Conservation (phyloP, 768 basidiomycete genomes). For the Galerina marginata region DNA sequence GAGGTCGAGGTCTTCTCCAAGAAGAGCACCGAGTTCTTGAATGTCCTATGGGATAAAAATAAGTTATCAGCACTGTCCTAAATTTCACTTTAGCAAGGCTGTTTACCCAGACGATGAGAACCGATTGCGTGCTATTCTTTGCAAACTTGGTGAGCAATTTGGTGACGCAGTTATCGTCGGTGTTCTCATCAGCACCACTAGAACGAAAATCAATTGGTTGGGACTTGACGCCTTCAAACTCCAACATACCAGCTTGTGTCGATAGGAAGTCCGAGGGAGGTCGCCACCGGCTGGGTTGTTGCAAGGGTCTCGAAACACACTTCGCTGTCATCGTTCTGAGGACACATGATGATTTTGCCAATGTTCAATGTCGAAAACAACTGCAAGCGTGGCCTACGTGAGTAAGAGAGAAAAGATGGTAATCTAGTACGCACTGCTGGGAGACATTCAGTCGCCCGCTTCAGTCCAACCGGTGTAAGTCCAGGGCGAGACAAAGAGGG, state of each 20-base stretch:
- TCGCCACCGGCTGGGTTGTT: slow-evolving; percentile 30
- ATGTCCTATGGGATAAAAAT: slow-evolving; percentile 14
- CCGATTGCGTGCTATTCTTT: slow-evolving; percentile 28
- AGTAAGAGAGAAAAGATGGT: neutral
- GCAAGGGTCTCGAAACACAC: slow-evolving; percentile 27
- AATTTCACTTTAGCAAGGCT: neutral
- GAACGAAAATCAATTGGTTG: neutral
- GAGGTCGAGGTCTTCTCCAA: slow-evolving; percentile 23
- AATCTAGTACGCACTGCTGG: slow-evolving; percentile 21
- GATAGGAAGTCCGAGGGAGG: slow-evolving; percentile 26
- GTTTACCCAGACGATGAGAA: slow-evolving; percentile 31
- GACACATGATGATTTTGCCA: slow-evolving; percentile 32
- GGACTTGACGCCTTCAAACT: neutral
- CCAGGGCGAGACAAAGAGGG: slow-evolving; percentile 31
- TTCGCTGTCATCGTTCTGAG: slow-evolving; percentile 25
- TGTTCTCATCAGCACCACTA: slow-evolving; percentile 31
- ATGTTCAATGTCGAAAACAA: slow-evolving; percentile 27
- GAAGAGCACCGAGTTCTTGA: slow-evolving; percentile 20
- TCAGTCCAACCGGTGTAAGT: slow-evolving; percentile 25
- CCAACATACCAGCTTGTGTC: slow-evolving; percentile 27
- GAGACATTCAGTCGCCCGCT: slow-evolving; percentile 28
- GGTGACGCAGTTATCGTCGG: slow-evolving; percentile 30
- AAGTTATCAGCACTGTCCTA: neutral
- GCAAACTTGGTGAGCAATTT: slow-evolving; percentile 26
- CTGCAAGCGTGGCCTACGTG: slow-evolving; percentile 2